A percentile compares a stretch with the other conserved stretches of the same genome.
phyloP scores from a whole-genome alignment of 2,329 filamentous ascomycete species.

The Pseudogymnoascus verrucosus region DNA sequence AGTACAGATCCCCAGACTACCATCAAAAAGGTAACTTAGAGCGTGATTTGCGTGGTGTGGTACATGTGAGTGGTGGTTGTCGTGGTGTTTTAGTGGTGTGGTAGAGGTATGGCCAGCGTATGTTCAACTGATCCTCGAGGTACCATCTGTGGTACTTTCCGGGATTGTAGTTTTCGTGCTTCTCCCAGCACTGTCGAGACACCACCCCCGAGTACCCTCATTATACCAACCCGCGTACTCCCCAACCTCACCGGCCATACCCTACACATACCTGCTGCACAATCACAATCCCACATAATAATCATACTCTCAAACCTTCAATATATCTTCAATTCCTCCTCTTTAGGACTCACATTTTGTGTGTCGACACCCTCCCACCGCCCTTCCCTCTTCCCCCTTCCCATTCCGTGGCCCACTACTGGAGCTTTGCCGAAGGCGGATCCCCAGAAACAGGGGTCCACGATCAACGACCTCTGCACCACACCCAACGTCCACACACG shows the following conservation, averaged over 20 bases:
- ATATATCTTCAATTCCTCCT: background rate
- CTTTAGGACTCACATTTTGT: background rate
- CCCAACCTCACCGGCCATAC: background rate
- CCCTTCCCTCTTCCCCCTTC: background rate
- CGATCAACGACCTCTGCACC: slow-evolving; percentile 6
- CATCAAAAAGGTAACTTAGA: too few relatives aligned
- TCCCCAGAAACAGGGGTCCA: slow-evolving; percentile 7
- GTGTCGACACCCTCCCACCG: background rate
- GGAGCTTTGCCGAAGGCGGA: slow-evolving; percentile 7
- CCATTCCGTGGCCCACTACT: background rate
- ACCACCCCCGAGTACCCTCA: background rate
- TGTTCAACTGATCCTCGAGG: background rate
- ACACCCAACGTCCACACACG: slow-evolving; percentile 6
- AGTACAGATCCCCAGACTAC: too few relatives aligned
- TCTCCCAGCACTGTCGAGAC: background rate
- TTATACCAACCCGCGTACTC: background rate
- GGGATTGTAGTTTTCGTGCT: background rate
- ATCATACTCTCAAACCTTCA: background rate
- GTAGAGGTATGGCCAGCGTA: background rate
- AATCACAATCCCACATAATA: background rate
- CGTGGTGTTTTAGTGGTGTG: background rate
- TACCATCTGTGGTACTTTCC: background rate
- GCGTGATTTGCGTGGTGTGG: background rate
- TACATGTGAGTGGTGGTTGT: background rate
- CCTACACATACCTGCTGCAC: background rate